phyloP scores from a whole-genome alignment of 2,329 filamentous ascomycete species.

The Botrytis elliptica region DNA sequence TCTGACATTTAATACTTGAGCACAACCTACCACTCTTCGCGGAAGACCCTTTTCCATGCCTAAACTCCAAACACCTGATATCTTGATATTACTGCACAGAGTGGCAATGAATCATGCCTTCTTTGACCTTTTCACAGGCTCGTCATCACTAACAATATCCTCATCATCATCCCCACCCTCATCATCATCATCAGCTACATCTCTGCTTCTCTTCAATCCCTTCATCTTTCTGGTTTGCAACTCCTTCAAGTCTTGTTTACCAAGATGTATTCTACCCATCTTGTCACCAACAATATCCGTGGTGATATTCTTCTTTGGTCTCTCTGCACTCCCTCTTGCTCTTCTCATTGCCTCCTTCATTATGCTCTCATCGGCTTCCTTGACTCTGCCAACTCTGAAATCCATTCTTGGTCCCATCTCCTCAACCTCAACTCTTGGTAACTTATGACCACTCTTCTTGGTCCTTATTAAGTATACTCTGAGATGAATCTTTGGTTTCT shows the following conservation, averaged over 20 bases:
- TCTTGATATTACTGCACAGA: constrained; percentile 24
- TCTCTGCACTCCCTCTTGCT: constrained; percentile 70
- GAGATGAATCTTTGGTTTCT: constrained; percentile 61
- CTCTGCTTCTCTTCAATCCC: constrained; percentile 82
- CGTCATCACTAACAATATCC: constrained; percentile 44
- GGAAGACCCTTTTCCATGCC: constrained; percentile 11
- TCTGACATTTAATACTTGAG: constrained; percentile 3
- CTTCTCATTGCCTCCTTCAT: constrained; percentile 91
- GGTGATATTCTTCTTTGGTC: constrained; percentile 93
- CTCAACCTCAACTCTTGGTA: constrained; percentile 89
- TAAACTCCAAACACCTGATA: constrained; percentile 32
- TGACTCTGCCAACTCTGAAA: constrained; percentile 78
- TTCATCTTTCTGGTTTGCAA: constrained; percentile 99
- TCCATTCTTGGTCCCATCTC: constrained; percentile 95
- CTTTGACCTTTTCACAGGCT: constrained; percentile 37
- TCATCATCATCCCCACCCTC: constrained; percentile 50
- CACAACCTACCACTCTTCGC: background rate
- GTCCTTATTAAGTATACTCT: constrained; percentile 85
- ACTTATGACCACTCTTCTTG: constrained; percentile 78
- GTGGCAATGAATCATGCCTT: constrained; percentile 26
- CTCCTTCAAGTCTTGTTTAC: constrained; percentile 81
- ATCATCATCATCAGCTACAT: constrained; percentile 54
- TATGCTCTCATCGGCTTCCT: constrained; percentile 73
- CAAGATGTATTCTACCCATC: constrained; percentile 87
- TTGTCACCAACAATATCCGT: constrained; percentile 94